Conservation (phyloP, 805 yeast species). For the Zygoascus ofunaensis region DNA sequence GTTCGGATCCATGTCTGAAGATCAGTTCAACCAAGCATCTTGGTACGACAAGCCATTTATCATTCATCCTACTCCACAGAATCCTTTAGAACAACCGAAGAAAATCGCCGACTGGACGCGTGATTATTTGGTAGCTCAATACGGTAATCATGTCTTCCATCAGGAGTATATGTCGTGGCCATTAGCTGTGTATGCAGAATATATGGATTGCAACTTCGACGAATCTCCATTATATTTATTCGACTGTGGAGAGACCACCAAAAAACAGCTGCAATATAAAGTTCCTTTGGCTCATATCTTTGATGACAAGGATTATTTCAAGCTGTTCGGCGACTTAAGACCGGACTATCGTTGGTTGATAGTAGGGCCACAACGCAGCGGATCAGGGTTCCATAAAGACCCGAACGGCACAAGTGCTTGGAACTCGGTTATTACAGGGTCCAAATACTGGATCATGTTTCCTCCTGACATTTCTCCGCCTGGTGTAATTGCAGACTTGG, state of each 20-base stretch:
- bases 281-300: conserved; percentile 42
- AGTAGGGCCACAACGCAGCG: conserved; percentile 71
- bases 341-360: conserved; percentile 94
- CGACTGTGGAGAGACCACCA: conserved; percentile 61
- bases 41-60: conserved; percentile 60
- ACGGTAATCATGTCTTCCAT: conserved; percentile 54
- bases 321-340: conserved; percentile 41
- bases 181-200: conserved; percentile 49
- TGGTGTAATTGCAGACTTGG: conserved; percentile 65
- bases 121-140: conserved; percentile 39
- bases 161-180: conserved; percentile 86
- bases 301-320: conserved; percentile 49
- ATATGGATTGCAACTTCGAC: conserved; percentile 54
- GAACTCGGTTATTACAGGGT: conserved; percentile 70
- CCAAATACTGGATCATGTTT: conserved; percentile 80
- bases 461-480: conserved; percentile 83
- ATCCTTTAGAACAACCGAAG: conserved; percentile 4
- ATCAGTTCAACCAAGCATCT: conserved; percentile 35
- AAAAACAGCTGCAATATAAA: conserved; percentile 38
- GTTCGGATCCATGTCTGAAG: conserved; percentile 43
- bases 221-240: conserved; percentile 81
- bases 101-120: conserved; percentile 63
- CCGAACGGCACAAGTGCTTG: conserved; percentile 88
- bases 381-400: conserved; percentile 88
- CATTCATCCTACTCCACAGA: conserved; percentile 26